These are phyloP conservation scores for Clonostachys solani DNA, from an alignment of 2,329 filamentous ascomycete species.

Conservation along the genomic window DNA sequence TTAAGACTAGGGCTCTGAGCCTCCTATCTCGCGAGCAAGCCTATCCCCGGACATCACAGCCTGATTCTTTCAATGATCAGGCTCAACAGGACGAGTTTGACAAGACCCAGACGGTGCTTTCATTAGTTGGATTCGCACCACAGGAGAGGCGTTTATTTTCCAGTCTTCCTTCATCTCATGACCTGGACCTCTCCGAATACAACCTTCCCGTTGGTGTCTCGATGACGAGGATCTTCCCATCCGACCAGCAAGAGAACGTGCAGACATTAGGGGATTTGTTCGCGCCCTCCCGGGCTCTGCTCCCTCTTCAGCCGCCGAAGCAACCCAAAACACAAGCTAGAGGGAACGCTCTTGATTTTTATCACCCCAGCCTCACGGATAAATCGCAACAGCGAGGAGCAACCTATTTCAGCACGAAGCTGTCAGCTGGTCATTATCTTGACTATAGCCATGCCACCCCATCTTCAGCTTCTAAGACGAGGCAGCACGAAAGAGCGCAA, in stretches of 20 bases:
- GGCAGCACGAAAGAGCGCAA: conserved; percentile 68
- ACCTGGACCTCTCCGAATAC: conserved; percentile 27
- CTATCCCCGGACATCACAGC: conserved; percentile 35
- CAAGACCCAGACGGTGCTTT: conserved; percentile 51
- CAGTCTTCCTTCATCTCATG: conserved; percentile 54
- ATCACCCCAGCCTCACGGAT: conserved; percentile 49
- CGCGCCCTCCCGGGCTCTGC: conserved; percentile 60
- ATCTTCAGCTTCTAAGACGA: conserved; percentile 49
- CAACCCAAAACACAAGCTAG: conserved; percentile 67
- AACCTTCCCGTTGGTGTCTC: conserved; percentile 72
- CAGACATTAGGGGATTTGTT: conserved; percentile 72
- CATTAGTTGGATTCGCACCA: conserved; percentile 71
- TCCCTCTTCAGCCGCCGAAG: conserved; percentile 67
- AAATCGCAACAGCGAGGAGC: conserved; percentile 48
- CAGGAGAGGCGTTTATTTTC: conserved; percentile 80
- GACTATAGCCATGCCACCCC: conserved; percentile 62
- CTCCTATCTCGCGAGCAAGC: conserved; percentile 58
- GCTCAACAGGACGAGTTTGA: conserved; percentile 34
- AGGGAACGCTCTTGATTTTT: conserved; percentile 48
- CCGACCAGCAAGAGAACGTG: conserved; percentile 36
- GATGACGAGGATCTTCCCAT: conserved; percentile 26
- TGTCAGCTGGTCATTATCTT: conserved; percentile 67
- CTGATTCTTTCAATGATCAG: conserved; percentile 19
- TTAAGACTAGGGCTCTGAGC: conserved; percentile 59
- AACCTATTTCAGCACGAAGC: conserved; percentile 62